These are phyloP conservation scores for Umbelopsis sp. DNA, from an alignment of 192 early-diverging fungal genomes.

Conservation along the genomic window DNA sequence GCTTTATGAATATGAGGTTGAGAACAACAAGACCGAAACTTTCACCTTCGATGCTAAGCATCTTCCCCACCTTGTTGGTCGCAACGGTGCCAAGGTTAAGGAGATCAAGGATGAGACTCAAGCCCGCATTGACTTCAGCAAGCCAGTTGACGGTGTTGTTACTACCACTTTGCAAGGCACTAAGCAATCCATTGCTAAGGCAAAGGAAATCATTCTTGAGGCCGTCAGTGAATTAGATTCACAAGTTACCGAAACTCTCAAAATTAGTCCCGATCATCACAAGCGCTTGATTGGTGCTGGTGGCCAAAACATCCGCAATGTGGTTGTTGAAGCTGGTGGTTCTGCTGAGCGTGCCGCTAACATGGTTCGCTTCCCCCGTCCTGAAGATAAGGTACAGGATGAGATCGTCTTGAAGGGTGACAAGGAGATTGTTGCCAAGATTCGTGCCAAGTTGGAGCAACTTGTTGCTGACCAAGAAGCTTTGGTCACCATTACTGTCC, in stretches of 20 bases:
- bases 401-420: conserved; percentile 68
- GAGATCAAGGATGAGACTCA: conserved; percentile 75
- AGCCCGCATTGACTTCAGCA: conserved; percentile 77
- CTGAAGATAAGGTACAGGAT: conserved; percentile 46
- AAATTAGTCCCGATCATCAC: conserved; percentile 59
- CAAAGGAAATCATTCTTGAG: conserved; percentile 60
- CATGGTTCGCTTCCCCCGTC: conserved; percentile 66
- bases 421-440: conserved; percentile 56
- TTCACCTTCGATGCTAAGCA: conserved; percentile 66
- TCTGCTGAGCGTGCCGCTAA: conserved; percentile 55
- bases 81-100: conserved; percentile 66
- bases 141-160: conserved; percentile 43
- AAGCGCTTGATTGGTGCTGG: conserved; percentile 68
- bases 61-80: conserved; percentile 81
- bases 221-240: conserved; percentile 62
- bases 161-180: conserved; percentile 57
- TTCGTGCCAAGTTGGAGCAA: conserved; percentile 46
- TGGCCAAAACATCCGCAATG: conserved; percentile 64
- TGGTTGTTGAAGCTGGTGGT: conserved; percentile 61
- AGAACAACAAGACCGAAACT: conserved; percentile 66
- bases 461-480: conserved; percentile 60
- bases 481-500: conserved; percentile 56
- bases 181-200: conserved; percentile 53
- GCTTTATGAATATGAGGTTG: conserved; percentile 81
- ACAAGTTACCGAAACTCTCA: conserved; percentile 53